A percentile compares a stretch with the other conserved stretches of the same genome.
Evolutionary conservation across 2,329 filamentous ascomycete genomes (phyloP).

Genomic region (Aspergillus fructus): DNA sequence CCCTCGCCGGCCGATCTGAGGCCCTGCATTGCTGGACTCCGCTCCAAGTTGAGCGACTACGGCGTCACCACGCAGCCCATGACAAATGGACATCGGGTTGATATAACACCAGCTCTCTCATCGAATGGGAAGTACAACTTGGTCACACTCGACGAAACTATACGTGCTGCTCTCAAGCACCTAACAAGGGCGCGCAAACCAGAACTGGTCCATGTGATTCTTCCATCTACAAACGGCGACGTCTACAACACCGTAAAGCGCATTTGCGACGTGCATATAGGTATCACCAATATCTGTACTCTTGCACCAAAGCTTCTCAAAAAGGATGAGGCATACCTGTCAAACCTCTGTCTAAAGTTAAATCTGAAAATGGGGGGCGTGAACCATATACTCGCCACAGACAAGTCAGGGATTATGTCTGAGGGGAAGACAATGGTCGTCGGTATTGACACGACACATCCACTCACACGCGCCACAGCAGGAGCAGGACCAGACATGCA

Average conservation of each 20-base stretch:
- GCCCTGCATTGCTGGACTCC: slow-evolving; percentile 16
- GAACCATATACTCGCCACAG: slow-evolving; percentile 62
- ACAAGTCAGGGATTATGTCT: slow-evolving; percentile 59
- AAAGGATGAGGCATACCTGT: slow-evolving; percentile 54
- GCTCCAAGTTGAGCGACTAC: slow-evolving; percentile 23
- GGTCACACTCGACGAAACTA: background rate
- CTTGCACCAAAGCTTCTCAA: slow-evolving; percentile 51
- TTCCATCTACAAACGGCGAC: slow-evolving; percentile 51
- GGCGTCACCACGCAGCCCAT: slow-evolving; percentile 23
- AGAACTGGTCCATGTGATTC: slow-evolving; percentile 59
- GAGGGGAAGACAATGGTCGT: slow-evolving; percentile 78
- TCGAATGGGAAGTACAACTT: slow-evolving; percentile 12
- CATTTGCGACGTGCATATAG: slow-evolving; percentile 64
- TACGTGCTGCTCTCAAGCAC: slow-evolving; percentile 22
- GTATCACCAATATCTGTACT: slow-evolving; percentile 69
- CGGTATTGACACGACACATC: slow-evolving; percentile 87
- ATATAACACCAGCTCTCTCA: slow-evolving; percentile 8
- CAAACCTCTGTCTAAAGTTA: slow-evolving; percentile 73
- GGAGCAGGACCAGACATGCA: slow-evolving; percentile 36
- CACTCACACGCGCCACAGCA: slow-evolving; percentile 64
- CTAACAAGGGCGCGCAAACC: slow-evolving; percentile 23
- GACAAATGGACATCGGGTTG: slow-evolving; percentile 16
- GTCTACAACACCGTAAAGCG: slow-evolving; percentile 68
- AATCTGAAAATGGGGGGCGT: slow-evolving; percentile 76
- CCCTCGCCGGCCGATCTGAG: slow-evolving; percentile 8